Evolutionary conservation across 805 yeast genomes (phyloP).

Genomic region (Wickerhamomyces bovis): DNA sequence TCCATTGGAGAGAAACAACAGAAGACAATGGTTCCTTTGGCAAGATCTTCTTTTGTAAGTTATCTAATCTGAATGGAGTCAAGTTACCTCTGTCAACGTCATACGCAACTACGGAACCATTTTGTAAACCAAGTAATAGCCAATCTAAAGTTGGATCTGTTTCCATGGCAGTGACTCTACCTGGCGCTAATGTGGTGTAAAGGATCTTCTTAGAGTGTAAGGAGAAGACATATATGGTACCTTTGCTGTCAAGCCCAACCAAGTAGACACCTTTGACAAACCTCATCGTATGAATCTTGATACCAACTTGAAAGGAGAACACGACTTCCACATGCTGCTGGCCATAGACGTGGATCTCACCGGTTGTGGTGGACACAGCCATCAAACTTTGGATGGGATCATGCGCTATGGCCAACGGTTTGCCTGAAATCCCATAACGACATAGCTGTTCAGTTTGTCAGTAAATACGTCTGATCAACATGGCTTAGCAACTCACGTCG

Average conservation of each 20-base stretch:
- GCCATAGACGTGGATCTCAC: constrained; percentile 76
- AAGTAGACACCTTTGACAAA: constrained; percentile 81
- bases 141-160: constrained; percentile 88
- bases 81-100: constrained; percentile 75
- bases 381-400: constrained; percentile 86
- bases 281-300: constrained; percentile 47
- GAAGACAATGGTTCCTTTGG: constrained; percentile 57
- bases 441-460: constrained; percentile 11
- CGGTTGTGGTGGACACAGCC: constrained; percentile 70
- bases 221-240: constrained; percentile 63
- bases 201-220: constrained; percentile 56
- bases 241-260: constrained; percentile 60
- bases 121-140: constrained; percentile 72
- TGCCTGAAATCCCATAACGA: constrained; percentile 58
- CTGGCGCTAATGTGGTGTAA: constrained; percentile 55
- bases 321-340: constrained; percentile 72
- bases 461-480: not conserved
- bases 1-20: constrained; percentile 65
- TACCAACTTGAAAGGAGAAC: constrained; percentile 45
- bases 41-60: constrained; percentile 56
- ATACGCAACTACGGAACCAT: constrained; percentile 65
- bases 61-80: constrained; percentile 62
- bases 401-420: constrained; percentile 60
- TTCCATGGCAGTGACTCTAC: constrained; percentile 61
- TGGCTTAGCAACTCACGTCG: constrained; percentile 22